Base-by-base conservation (phyloP, 768 basidiomycete genomes). In the Podaxis pistillaris region DNA sequence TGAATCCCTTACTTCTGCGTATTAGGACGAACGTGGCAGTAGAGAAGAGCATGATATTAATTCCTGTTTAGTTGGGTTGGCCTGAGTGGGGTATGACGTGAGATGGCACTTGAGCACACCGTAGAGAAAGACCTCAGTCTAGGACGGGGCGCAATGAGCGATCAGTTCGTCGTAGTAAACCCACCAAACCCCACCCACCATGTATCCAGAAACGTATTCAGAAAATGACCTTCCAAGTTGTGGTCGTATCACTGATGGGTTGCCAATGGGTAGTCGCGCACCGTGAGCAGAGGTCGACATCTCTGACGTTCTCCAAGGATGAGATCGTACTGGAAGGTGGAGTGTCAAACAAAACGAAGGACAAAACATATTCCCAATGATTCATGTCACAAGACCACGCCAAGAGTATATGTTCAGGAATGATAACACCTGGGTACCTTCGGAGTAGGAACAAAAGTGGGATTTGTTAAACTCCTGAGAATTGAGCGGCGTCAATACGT, bases 31-130 rank as follows among this genome's bases (percentile, higher is more conserved):
- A 73, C 37, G 69, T 50, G 61, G 76, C 75, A 47, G 75, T 71
- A 33, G 66, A 64, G 65, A 76, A 78, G 37, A 80, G 72, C 33
- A 77, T 69, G 24, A 71, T 64, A 64, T 78, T 77, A 49, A 76
- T 71, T n/a, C 77, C 78, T 74, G 33, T 33, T 3, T 15, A 19
- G 54, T 13, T 38, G 24, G 19, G 5, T 53, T 33, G 40, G 22
- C 47, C 33, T 24, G 36, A 24, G 24, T 13, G 26, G 33, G 28
- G 11, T 36, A 1, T 5, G 36, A 17, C 38, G 22, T 19, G 3
- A 37, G 36, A n/a, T n/a, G 22, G 12, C 8, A n/a, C 15, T n/a
- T 19, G 9, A 5, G 7, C 47, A 19, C 33, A 60, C 58, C 38
- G 30, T 52, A 52, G 5, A 41, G 50, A 38, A 60, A 60, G 4